A percentile compares a stretch with the other conserved stretches of the same genome.
phyloP scores from a whole-genome alignment of 208 protist species.

The Crithidia expoeki region DNA sequence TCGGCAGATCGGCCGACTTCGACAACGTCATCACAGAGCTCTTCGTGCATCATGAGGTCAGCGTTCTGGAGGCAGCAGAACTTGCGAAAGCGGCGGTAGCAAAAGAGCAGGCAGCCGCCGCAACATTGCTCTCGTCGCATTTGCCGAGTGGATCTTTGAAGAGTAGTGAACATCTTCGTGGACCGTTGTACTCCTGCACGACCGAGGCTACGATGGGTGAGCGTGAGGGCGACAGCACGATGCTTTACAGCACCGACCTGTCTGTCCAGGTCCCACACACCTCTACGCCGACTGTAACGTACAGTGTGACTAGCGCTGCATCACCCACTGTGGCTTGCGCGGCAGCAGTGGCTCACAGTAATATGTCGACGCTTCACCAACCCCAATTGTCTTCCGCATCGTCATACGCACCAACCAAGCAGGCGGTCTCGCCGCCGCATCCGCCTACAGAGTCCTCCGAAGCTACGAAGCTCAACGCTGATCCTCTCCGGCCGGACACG shows the following conservation, averaged over 20 bases:
- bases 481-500: not conserved
- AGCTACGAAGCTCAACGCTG: not conserved
- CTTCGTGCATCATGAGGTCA: conserved; percentile 38
- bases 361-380: not conserved
- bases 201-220: not conserved
- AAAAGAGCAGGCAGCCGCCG: not conserved
- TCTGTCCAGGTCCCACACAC: not conserved
- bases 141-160: too few relatives aligned
- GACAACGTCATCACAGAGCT: conserved; percentile 41
- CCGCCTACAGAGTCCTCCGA: not conserved
- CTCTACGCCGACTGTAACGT: conserved; percentile 4
- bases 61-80: conserved; percentile 31
- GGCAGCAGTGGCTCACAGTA: not conserved
- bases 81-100: not conserved
- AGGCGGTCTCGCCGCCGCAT: too few relatives aligned
- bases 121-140: not conserved
- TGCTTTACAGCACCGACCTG: not conserved
- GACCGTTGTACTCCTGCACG: too few relatives aligned
- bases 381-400: not conserved
- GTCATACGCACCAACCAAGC: too few relatives aligned
- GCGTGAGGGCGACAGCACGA: not conserved
- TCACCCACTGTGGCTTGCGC: not conserved
- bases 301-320: not conserved
- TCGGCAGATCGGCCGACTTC: conserved; percentile 54
- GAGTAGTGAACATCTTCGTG: not conserved